phyloP scores from a whole-genome alignment of 2,329 filamentous ascomycete genomes.

The Blumeria hordei region DNA sequence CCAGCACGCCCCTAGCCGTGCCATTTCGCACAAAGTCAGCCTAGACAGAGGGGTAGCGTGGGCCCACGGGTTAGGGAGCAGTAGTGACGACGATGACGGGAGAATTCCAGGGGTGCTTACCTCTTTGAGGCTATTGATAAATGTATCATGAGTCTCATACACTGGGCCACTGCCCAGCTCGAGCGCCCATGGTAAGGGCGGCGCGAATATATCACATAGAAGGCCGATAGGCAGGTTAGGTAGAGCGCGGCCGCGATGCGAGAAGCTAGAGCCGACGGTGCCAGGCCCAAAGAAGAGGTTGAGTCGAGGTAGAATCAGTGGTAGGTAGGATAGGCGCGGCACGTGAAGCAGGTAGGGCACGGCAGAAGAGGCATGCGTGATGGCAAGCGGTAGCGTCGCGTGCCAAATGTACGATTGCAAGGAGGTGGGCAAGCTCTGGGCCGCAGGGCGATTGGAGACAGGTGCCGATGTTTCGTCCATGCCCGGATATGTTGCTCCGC shows the following conservation, averaged over 20 bases:
- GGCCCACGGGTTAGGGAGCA: neutral
- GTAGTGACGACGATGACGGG: neutral
- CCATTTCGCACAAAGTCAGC: constrained; percentile 43
- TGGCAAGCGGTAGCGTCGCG: constrained; percentile 14
- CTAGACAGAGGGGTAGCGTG: constrained; percentile 3
- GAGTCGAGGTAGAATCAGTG: constrained; percentile 35
- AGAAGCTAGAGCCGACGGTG: constrained; percentile 22
- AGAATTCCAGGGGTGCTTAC: constrained; percentile 8
- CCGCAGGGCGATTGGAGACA: too few species aligned
- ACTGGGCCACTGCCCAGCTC: constrained; percentile 33
- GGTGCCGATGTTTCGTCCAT: too few species aligned
- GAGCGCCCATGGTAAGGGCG: constrained; percentile 34
- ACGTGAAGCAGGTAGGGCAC: constrained; percentile 25
- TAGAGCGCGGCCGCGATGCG: constrained; percentile 40
- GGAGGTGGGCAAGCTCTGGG: too few species aligned
- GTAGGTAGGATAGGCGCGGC: constrained; percentile 43
- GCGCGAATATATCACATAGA: constrained; percentile 39
- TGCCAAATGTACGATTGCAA: constrained; percentile 15
- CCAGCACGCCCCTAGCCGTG: constrained; percentile 48
- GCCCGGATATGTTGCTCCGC: too few species aligned
- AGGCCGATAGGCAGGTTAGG: constrained; percentile 49
- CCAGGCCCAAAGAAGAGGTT: constrained; percentile 36
- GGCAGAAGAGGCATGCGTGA: constrained; percentile 12
- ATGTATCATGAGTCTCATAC: constrained; percentile 29
- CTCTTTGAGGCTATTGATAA: constrained; percentile 47